A percentile compares a stretch with the other conserved stretches of the same genome.
phyloP scores from a whole-genome alignment of 805 yeast species.

The Saccharomycopsis schoenii region DNA sequence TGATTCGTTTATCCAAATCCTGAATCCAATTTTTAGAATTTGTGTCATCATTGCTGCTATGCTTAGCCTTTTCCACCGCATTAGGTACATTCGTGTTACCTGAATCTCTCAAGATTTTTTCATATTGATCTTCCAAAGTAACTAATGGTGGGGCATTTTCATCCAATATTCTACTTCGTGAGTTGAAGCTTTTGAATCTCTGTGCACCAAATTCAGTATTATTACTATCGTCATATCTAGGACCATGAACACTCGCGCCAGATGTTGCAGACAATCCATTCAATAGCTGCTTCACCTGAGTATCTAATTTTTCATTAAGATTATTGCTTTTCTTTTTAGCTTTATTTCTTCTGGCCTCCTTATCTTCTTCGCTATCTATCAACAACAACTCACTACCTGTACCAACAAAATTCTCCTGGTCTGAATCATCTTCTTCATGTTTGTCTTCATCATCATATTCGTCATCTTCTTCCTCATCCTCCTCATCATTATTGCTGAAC shows the following conservation, averaged over 20 bases:
- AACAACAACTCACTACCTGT: not conserved
- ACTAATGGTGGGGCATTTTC: conserved; percentile 15
- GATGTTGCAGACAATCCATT: conserved; percentile 10
- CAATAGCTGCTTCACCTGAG: conserved; percentile 13
- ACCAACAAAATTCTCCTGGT: conserved; percentile 1
- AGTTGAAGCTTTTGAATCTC: conserved; percentile 11
- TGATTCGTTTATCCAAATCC: not conserved
- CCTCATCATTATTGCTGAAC: not conserved
- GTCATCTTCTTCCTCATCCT: conserved; percentile 1
- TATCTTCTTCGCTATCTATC: conserved; percentile 1
- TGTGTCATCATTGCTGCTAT: not conserved
- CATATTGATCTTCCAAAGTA: conserved; percentile 8
- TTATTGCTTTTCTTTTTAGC: not conserved
- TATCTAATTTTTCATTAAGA: conserved; percentile 5
- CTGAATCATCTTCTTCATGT: conserved; percentile 2
- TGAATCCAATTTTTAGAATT: not conserved
- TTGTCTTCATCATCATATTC: conserved; percentile 1
- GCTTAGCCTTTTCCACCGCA: not conserved
- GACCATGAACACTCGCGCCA: not conserved
- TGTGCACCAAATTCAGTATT: conserved; percentile 13
- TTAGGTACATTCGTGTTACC: not conserved
- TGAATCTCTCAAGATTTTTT: not conserved
- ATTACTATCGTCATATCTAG: not conserved
- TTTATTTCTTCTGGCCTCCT: not conserved
- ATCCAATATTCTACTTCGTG: conserved; percentile 7